phyloP scores from a whole-genome alignment of 768 basidiomycete species.

The Holtermannia corniformis region DNA sequence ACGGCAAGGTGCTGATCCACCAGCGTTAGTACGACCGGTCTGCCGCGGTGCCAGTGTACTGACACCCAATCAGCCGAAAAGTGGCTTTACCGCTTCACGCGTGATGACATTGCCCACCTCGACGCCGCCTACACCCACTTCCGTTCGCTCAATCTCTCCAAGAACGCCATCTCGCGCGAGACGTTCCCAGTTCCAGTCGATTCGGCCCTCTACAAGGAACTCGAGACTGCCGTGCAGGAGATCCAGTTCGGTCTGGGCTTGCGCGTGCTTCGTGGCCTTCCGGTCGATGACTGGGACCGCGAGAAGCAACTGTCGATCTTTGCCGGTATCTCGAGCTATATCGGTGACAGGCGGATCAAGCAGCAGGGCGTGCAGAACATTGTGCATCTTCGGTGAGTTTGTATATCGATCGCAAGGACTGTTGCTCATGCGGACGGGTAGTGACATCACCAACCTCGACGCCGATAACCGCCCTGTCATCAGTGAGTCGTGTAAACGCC shows the following conservation, averaged over 20 bases:
- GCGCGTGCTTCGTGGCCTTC: conserved; percentile 18
- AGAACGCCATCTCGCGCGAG: conserved; percentile 7
- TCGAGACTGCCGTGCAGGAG: conserved; percentile 7
- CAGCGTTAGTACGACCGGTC: conserved; percentile 9
- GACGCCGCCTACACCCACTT: conserved; percentile 16
- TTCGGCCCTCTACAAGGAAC: conserved; percentile 3
- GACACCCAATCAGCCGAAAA: conserved; percentile 7
- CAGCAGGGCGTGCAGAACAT: conserved; percentile 8
- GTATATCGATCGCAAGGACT: not conserved
- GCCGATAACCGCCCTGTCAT: conserved; percentile 19
- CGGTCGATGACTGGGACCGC: conserved; percentile 14
- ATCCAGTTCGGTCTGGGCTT: conserved; percentile 19
- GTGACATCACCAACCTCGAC: conserved; percentile 18
- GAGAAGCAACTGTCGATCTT: conserved; percentile 15
- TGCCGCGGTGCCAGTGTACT: not conserved
- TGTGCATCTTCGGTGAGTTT: conserved; percentile 13
- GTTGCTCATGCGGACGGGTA: not conserved
- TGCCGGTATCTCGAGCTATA: conserved; percentile 18
- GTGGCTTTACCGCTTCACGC: conserved; percentile 16
- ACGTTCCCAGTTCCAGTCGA: conserved; percentile 16
- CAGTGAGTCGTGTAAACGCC: conserved; percentile 1
- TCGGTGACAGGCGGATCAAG: conserved; percentile 5
- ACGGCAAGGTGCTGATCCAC: conserved; percentile 16
- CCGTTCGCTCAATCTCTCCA: conserved; percentile 6
- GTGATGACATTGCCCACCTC: conserved; percentile 9